Evolutionary conservation across 176 grass and related monocot genomes (phyloP), one percentile per base, ranked within the genome.

Genomic region (Ananas comosus): DNA sequence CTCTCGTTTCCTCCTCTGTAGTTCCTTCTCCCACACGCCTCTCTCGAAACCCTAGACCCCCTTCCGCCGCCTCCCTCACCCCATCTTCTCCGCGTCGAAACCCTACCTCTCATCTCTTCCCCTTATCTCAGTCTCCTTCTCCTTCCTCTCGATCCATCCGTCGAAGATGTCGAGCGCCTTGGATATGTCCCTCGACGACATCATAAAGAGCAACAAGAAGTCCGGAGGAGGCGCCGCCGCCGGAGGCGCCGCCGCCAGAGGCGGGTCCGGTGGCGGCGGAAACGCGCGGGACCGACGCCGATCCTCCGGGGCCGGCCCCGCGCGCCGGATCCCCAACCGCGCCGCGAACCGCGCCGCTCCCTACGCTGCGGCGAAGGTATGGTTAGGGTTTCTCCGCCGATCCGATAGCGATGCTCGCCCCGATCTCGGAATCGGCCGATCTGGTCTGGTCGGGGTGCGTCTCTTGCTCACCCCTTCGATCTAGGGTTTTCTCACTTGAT

Each of bases 191-290:
- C 79, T 99, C 71, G 95, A 99, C 23, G 90, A 99, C 74, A 88
- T 99, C 74, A 99, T 99, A 74, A 99, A 91, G 82, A 99, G 49
- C 75, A 99, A 91, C 95, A 99, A 94, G 94, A 99, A 93, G 89
- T 69, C 72, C 68, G 78, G 80, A 6, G 33, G 33, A 42, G 33
- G 33, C 33, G 72, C 81, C 48, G n/a, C 81, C 49, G 78, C 82
- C 1, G 66, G 68, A 28, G 77, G 51, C 0, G 63, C 73, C 70
- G 68, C 74, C 76, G 72, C 65, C 77, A 63, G 14, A 29, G 28
- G 29, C 29, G 29, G 29, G 29, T 3, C 29, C 64, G 73, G 19
- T 29, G 71, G 19, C 67, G 81, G 78, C 68, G 86, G 64, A 59
- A 76, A 80, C 74, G 69, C 51, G 74, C 78, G 79, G 69, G 73